A percentile compares a stretch with the other conserved stretches of the same genome.
Evolutionary conservation across 768 basidiomycete genomes (phyloP).

Genomic region (Panus rudis): DNA sequence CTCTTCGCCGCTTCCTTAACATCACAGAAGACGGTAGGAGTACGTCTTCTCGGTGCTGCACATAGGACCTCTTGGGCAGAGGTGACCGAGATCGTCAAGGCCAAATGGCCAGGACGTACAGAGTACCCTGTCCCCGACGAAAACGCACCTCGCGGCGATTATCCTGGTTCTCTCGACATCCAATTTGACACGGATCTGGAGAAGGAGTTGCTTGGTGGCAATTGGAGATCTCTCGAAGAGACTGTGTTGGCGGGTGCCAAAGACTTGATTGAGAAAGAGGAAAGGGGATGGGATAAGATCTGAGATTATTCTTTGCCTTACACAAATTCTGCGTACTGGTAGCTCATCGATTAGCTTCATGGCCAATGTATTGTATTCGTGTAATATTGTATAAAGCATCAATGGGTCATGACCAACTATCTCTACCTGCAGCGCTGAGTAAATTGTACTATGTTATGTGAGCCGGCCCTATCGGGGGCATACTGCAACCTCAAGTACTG

Average conservation of each 20-base stretch:
- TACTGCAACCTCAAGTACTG: too few species aligned
- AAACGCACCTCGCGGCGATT: background rate
- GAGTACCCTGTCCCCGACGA: background rate
- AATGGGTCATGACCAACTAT: too few species aligned
- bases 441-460: too few species aligned
- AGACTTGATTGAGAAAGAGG: constrained; percentile 4
- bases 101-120: background rate
- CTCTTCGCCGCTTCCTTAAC: background rate
- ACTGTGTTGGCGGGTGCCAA: background rate
- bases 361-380: too few species aligned
- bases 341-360: too few species aligned
- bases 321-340: too few species aligned
- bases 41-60: background rate
- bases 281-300: constrained; percentile 13
- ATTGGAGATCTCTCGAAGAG: constrained; percentile 1
- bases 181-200: constrained; percentile 1
- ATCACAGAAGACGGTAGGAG: background rate
- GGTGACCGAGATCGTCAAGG: background rate
- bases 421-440: too few species aligned
- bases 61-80: background rate
- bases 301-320: too few species aligned
- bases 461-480: too few species aligned
- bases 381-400: too few species aligned
- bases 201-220: background rate
- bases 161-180: background rate